Conservation (phyloP, 2,329 filamentous ascomycete species). For the Cercospora sp. region DNA sequence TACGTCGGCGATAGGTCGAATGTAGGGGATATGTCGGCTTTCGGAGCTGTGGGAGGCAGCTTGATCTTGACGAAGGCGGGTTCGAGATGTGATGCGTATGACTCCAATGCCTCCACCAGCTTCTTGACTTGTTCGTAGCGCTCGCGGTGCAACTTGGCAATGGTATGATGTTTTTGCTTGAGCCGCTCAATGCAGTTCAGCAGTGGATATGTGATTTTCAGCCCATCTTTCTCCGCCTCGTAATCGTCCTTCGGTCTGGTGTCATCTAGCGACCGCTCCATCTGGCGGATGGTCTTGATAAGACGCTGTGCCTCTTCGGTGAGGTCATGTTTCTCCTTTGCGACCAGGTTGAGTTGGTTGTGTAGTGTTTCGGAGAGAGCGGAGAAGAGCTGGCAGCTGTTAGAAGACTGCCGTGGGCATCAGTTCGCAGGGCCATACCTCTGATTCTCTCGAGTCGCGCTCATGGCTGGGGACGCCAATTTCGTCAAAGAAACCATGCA, state of each 20-base stretch:
- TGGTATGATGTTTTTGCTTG: conserved; percentile 80
- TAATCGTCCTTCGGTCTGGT: conserved; percentile 64
- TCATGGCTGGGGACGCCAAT: conserved; percentile 95
- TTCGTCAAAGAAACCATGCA: conserved; percentile 94
- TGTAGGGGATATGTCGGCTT: conserved; percentile 72
- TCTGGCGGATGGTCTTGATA: conserved; percentile 83
- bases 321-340: conserved; percentile 85
- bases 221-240: conserved; percentile 63
- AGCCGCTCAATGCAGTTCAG: conserved; percentile 74
- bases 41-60: conserved; percentile 77
- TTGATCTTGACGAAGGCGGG: conserved; percentile 80
- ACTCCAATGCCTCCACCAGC: conserved; percentile 88
- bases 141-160: conserved; percentile 82
- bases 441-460: conserved; percentile 81
- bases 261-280: conserved; percentile 87
- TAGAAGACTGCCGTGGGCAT: conserved; percentile 13
- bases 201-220: conserved; percentile 81
- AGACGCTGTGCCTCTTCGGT: conserved; percentile 85
- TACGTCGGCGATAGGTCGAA: conserved; percentile 94
- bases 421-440: conserved; percentile 60
- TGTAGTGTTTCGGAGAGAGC: conserved; percentile 89
- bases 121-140: conserved; percentile 96
- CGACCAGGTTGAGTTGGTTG: conserved; percentile 82
- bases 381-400: conserved; percentile 69
- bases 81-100: conserved; percentile 94